Evolutionary conservation across 2,329 filamentous ascomycete species (phyloP), one percentile per base, ranked within the genome.

Genomic region (Teratosphaeria epicoccoides): DNA sequence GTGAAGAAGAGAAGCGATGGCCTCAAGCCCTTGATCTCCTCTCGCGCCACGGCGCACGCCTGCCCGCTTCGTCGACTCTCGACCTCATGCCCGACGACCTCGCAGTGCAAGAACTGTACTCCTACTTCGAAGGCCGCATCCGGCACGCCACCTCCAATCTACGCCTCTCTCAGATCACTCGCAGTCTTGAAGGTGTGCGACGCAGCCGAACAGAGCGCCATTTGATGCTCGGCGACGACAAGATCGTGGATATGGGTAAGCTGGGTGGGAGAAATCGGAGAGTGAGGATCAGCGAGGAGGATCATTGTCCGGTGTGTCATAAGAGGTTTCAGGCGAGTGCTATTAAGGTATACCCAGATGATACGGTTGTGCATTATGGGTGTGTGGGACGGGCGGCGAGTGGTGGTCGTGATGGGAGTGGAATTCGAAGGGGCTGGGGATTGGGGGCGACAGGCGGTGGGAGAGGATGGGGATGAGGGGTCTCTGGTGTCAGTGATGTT

Each of bases 291-390:
- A 82, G 80, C 9, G 91, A 98, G 62, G 91, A 97, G 65, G 77
- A 88, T 49, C 84, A 95, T 50, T 98, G 93, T 67, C 84, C 86
- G 11, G 87, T 95, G 14, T 98, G 93, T 67, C 86, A 95, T 69
- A 97, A 96, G 75, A 77, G 93, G 58, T 79, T 98, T 58, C 91
- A 90, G 1, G 85, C 88, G 1, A 95, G 87, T 67, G 93, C 95
- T 17, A 85, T 97, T 54, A 84, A 90, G 40, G 90, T 96, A 11
- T 78, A 93, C 70, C 88, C 90, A 6, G 87, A 95, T 60, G 68
- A 70, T 43, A 28, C 23, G 44, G 74, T 76, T 20, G 72, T 76
- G 53, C 74, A 77, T 62, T 74, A 72, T 52, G 74, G 74, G 2
- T 76, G 74, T 64, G 66, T 71, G 37, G 61, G 60, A 9, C 57